A percentile compares a stretch with the other conserved stretches of the same genome.
Evolutionary conservation across 129 eudicot species (phyloP).

Genomic region (Flaveria brownii): DNA sequence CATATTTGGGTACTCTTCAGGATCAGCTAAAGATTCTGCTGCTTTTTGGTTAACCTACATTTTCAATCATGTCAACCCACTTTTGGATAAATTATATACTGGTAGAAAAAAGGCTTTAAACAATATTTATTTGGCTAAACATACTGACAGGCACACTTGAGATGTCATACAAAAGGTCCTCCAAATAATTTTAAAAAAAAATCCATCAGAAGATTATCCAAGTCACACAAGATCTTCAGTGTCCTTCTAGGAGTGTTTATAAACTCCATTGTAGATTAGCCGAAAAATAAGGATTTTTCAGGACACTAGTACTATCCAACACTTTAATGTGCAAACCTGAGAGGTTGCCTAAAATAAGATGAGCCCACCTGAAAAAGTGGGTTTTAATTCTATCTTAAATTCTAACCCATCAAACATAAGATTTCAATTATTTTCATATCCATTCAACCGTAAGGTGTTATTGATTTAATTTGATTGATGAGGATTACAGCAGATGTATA

Average conservation of each 20-base stretch:
- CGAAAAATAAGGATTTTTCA: not conserved
- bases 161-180: not conserved
- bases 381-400: not conserved
- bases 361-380: not conserved
- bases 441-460: too few relatives aligned
- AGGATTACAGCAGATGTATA: too few relatives aligned
- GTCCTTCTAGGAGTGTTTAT: not conserved
- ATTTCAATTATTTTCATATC: too few relatives aligned
- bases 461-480: too few relatives aligned
- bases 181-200: not conserved
- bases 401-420: too few relatives aligned
- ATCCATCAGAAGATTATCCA: conserved; percentile 10
- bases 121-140: not conserved
- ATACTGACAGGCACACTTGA: conserved; percentile 11
- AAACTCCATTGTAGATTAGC: conserved; percentile 2
- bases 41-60: conserved; percentile 90
- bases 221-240: not conserved
- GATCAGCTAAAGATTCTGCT: conserved; percentile 97
- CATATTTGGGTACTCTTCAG: conserved; percentile 89
- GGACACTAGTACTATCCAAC: conserved; percentile 2
- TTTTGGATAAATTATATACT: conserved; percentile 8
- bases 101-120: not conserved
- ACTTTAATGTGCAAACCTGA: not conserved
- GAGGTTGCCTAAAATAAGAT: not conserved
- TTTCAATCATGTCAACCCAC: conserved; percentile 24